A percentile compares a stretch with the other conserved stretches of the same genome.
These are phyloP conservation scores for Neurospora intermedia DNA, from an alignment of 495 filamentous ascomycete species.

Conservation along the genomic window DNA sequence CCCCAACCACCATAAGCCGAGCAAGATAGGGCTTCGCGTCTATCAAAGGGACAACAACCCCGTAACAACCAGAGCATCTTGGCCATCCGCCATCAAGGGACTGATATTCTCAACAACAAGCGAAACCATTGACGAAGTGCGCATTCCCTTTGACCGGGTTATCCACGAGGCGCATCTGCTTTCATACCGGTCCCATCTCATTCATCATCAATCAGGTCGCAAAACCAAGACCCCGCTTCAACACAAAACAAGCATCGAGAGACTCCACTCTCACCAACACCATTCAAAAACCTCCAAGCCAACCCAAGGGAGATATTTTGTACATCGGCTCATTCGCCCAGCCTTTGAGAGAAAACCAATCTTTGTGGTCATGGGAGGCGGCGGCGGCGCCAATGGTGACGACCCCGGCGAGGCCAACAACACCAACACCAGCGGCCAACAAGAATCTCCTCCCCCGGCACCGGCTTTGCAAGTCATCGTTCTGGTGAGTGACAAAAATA, in stretches of 20 bases:
- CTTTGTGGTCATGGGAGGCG: slow-evolving; percentile 2
- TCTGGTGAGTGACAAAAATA: slow-evolving; percentile 45
- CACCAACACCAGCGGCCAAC: slow-evolving; percentile 7
- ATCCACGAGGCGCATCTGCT: background rate
- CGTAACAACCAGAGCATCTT: background rate
- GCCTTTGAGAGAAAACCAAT: background rate
- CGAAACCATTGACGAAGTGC: background rate
- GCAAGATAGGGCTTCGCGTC: background rate
- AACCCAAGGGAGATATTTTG: background rate
- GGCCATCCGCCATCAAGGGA: background rate
- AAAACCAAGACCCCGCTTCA: background rate
- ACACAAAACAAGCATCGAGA: background rate
- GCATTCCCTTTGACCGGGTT: background rate
- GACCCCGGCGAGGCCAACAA: slow-evolving; percentile 6
- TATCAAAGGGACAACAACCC: background rate
- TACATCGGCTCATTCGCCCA: background rate
- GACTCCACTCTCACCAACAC: background rate
- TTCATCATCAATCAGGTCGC: background rate
- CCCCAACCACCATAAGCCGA: background rate
- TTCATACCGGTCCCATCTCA: background rate
- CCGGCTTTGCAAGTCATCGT: slow-evolving; percentile 70
- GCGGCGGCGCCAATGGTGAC: slow-evolving; percentile 3
- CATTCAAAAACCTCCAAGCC: background rate
- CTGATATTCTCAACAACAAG: background rate
- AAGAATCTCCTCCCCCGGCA: slow-evolving; percentile 11